Percentiles rank a stretch among this genome's conserved stretches.
Evolutionary conservation across 2,329 filamentous ascomycete species (phyloP).

Genomic region (Paecilomyces formosus): DNA sequence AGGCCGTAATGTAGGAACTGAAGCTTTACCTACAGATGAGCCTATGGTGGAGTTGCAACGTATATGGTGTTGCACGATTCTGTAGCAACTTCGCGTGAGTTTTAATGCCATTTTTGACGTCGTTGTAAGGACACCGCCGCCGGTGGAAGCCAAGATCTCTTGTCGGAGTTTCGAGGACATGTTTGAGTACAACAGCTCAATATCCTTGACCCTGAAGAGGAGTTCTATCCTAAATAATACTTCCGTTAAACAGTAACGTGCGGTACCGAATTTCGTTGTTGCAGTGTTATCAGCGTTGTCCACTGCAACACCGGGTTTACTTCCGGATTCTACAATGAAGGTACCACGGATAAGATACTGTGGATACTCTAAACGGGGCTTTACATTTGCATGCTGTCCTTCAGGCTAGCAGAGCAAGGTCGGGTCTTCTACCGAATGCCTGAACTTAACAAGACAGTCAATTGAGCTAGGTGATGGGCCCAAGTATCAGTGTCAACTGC

Average conservation of each 20-base stretch:
- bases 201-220: background rate
- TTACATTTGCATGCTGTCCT: background rate
- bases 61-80: background rate
- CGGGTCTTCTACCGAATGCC: background rate
- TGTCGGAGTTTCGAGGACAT: background rate
- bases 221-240: background rate
- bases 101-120: background rate
- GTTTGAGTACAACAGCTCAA: background rate
- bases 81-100: background rate
- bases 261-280: background rate
- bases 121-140: background rate
- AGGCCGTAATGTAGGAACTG: conserved; percentile 2
- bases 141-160: background rate
- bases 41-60: background rate
- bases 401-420: background rate
- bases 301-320: background rate
- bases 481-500: too few relatives aligned
- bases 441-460: background rate
- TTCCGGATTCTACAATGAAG: background rate
- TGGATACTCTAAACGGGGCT: background rate
- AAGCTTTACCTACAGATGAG: background rate
- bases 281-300: background rate
- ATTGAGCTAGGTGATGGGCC: background rate
- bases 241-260: background rate
- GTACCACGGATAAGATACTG: background rate